phyloP scores from a whole-genome alignment of 83 land plant genomes.

The Thuja plicata region DNA sequence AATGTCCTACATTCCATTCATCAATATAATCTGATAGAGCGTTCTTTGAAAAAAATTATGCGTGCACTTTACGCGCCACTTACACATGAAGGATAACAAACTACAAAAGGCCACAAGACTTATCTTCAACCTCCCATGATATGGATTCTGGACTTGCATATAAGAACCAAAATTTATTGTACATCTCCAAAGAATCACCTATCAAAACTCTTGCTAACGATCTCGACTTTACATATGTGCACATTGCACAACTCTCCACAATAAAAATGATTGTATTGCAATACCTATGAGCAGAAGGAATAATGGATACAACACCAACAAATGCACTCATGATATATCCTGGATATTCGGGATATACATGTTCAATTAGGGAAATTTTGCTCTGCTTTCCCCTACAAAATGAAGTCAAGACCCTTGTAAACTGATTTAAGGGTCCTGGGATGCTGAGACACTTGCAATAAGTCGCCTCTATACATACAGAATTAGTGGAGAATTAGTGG shows the following conservation, averaged over 20 bases:
- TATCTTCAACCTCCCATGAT: neutral
- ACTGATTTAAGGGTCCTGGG: neutral
- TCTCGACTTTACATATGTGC: constrained; percentile 6
- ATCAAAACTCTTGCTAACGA: neutral
- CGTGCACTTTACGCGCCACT: constrained; percentile 17
- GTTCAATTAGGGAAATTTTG: neutral
- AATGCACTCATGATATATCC: neutral
- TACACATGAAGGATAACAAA: neutral
- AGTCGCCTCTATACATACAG: neutral
- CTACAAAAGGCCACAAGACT: neutral
- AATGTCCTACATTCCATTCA: neutral
- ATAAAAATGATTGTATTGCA: neutral
- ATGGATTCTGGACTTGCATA: neutral
- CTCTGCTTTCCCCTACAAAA: neutral
- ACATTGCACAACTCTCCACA: neutral
- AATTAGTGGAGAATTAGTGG: neutral
- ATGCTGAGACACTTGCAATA: neutral
- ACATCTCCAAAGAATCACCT: constrained; percentile 10
- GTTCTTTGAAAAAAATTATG: neutral
- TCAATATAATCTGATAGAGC: neutral
- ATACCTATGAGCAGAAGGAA: neutral
- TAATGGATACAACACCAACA: neutral
- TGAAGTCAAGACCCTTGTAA: neutral
- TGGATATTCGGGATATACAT: neutral
- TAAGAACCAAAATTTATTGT: neutral